Conservation (phyloP, 495 filamentous ascomycete genomes). For the Gamarada debralockiae region DNA sequence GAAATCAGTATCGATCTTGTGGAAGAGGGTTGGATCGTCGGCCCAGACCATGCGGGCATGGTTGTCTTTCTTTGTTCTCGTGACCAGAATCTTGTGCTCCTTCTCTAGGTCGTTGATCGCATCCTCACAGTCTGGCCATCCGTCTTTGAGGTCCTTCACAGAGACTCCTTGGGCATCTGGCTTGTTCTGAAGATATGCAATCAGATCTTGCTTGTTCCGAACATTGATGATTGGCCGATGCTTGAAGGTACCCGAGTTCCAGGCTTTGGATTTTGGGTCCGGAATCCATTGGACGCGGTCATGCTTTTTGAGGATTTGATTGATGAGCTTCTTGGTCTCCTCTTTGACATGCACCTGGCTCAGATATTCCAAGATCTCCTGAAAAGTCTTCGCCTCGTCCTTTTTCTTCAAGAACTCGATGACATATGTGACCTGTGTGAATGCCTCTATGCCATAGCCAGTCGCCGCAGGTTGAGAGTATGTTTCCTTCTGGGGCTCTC, state of each 20-base stretch:
- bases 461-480: slow-evolving; percentile 78
- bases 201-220: slow-evolving; percentile 65
- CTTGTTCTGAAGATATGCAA: slow-evolving; percentile 74
- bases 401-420: slow-evolving; percentile 82
- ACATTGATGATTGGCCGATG: slow-evolving; percentile 79
- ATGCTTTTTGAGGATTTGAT: slow-evolving; percentile 48
- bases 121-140: slow-evolving; percentile 80
- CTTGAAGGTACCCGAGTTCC: slow-evolving; percentile 61
- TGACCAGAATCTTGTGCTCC: slow-evolving; percentile 75
- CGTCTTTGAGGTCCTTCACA: slow-evolving; percentile 89
- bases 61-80: slow-evolving; percentile 90
- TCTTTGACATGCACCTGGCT: slow-evolving; percentile 52
- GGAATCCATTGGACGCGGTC: slow-evolving; percentile 69
- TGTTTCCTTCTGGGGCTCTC: slow-evolving; percentile 47
- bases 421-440: slow-evolving; percentile 80
- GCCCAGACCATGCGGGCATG: slow-evolving; percentile 82
- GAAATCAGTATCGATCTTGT: slow-evolving; percentile 79
- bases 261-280: slow-evolving; percentile 50
- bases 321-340: slow-evolving; percentile 33
- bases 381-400: slow-evolving; percentile 62
- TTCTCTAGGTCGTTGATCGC: slow-evolving; percentile 74
- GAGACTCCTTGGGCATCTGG: slow-evolving; percentile 74
- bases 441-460: slow-evolving; percentile 71
- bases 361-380: slow-evolving; percentile 73
- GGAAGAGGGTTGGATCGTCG: slow-evolving; percentile 73